Evolutionary conservation across 2,329 filamentous ascomycete species (phyloP), one percentile per base, ranked within the genome.

Genomic region (Onygena corvina): DNA sequence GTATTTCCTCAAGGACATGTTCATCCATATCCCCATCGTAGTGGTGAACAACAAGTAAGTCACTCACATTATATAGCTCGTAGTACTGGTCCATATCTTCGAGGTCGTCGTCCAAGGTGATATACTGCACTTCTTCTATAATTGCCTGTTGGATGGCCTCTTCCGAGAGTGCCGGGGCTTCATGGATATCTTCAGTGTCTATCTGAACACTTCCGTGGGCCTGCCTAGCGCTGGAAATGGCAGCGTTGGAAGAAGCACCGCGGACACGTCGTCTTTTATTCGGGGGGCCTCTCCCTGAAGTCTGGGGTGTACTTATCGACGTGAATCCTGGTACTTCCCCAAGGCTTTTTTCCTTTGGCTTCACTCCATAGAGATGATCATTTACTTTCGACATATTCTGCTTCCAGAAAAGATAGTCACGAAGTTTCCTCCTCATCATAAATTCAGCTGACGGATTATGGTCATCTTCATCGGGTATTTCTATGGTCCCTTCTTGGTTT

Each of bases 11-110:
- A 1, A 98, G 76, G n/a, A 96, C 76, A 63, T 94, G 86, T 62
- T 96, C 92, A 64, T 98, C 92, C 71, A 90, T 84, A 62, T 96
- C 92, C 8, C 89, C 89, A 52, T 94, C 88, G 63, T 94, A 98
- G 1, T 92, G 84, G 64, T 96, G 92, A 14, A 96, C 75, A 34
- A 94, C 80, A 9, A 96, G 76, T 16, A 96, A 72, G 56, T 94
- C 86, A 57, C 86, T 78, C 80, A 93, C 92, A 49, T 94, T 86
- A 64, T 90, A 94, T 27, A 96, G 75, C 64, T 92, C 79, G 63
- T 89, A 96, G 67, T 83, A 92, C 57, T 90, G 83, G 55, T 95
- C 89, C 84, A 92, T 90, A 61, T 94, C 78, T 44, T 94, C 84
- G 5, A 95, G 73, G 1, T 86, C 83, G 64, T 96, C 92, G 3